A percentile compares a stretch with the other conserved stretches of the same genome.
phyloP scores from a whole-genome alignment of 2,329 filamentous ascomycete genomes.

The Talaromyces marneffei region DNA sequence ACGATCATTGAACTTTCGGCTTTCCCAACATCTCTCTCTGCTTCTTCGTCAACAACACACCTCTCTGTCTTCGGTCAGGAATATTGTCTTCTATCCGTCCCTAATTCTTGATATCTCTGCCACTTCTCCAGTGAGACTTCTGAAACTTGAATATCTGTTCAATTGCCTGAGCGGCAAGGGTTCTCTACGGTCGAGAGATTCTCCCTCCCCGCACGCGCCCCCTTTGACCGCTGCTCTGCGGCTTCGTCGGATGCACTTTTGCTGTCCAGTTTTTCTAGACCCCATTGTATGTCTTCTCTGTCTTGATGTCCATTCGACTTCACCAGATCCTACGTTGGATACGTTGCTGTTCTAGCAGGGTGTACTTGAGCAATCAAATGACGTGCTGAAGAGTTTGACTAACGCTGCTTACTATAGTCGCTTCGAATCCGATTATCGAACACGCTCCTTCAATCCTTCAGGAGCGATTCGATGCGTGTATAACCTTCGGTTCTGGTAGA shows the following conservation, averaged over 20 bases:
- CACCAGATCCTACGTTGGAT: too few relatives aligned
- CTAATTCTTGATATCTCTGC: not conserved
- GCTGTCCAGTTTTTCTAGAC: not conserved
- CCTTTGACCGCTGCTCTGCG: constrained; percentile 14
- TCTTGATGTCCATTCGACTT: not conserved
- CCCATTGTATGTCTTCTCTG: constrained; percentile 3
- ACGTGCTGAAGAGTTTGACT: not conserved
- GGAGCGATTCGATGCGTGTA: not conserved
- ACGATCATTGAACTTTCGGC: not conserved
- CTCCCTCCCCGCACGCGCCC: constrained; percentile 9
- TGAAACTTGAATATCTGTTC: not conserved
- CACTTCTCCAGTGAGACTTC: not conserved
- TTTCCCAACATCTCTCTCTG: not conserved
- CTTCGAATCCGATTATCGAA: not conserved
- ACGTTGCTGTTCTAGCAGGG: not conserved
- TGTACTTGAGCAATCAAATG: not conserved
- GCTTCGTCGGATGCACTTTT: constrained; percentile 9
- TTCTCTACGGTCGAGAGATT: constrained; percentile 5
- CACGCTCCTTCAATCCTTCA: not conserved
- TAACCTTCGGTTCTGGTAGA: not conserved
- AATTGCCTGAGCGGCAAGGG: constrained; percentile 10
- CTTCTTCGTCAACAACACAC: constrained; percentile 3
- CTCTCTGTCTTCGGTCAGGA: constrained; percentile 13
- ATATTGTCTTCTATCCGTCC: not conserved
- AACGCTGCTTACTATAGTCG: not conserved